phyloP scores from a whole-genome alignment of 1,139 yeast genomes.

The Candida anutae region DNA sequence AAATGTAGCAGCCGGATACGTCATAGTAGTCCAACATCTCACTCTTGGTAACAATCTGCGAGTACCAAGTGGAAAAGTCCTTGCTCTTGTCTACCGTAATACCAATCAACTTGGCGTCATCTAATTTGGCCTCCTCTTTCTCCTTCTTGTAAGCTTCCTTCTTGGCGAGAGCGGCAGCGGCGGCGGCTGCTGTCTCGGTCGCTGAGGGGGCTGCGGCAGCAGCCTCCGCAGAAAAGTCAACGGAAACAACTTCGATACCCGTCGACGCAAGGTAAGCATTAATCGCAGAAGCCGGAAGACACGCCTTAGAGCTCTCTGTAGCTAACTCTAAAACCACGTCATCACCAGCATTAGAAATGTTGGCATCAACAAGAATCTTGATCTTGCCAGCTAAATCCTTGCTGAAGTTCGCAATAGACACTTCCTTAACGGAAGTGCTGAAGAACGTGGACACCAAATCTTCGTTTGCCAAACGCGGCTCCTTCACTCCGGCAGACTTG shows the following conservation, averaged over 20 bases:
- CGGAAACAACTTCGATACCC: constrained; percentile 46
- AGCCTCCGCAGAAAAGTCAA: constrained; percentile 51
- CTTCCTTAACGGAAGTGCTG: constrained; percentile 54
- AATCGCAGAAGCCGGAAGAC: constrained; percentile 46
- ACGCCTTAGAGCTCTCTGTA: constrained; percentile 51
- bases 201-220: constrained; percentile 28
- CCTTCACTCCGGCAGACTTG: constrained; percentile 63
- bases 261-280: constrained; percentile 47
- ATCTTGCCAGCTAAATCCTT: constrained; percentile 53
- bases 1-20: constrained; percentile 96
- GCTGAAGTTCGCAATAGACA: constrained; percentile 54
- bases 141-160: constrained; percentile 19
- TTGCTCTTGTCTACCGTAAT: constrained; percentile 87
- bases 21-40: constrained; percentile 98
- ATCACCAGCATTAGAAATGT: constrained; percentile 34
- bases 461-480: constrained; percentile 81
- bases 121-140: constrained; percentile 50
- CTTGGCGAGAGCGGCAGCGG: constrained; percentile 18
- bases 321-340: constrained; percentile 49
- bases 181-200: constrained; percentile 22
- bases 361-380: constrained; percentile 57
- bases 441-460: constrained; percentile 68
- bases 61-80: constrained; percentile 97
- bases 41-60: constrained; percentile 90
- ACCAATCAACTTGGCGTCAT: constrained; percentile 91